Conservation (phyloP, 495 filamentous ascomycete genomes). For the Pyrenula aspistea region DNA sequence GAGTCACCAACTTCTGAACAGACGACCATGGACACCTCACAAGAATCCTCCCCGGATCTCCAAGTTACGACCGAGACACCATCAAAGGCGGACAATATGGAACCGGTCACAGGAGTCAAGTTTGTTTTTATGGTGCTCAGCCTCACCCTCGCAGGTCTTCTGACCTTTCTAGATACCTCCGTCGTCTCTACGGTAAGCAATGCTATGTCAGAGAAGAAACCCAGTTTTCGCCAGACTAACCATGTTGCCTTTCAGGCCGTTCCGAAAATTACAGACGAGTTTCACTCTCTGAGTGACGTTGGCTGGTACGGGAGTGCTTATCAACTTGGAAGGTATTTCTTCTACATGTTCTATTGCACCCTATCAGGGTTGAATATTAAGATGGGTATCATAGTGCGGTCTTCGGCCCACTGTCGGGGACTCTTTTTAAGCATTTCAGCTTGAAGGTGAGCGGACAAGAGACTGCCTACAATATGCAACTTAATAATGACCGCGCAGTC, state of each 20-base stretch:
- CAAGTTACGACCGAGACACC: neutral
- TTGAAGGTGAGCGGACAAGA: slow-evolving; percentile 18
- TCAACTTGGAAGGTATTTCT: slow-evolving; percentile 22
- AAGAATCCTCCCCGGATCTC: neutral
- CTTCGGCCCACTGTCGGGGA: slow-evolving; percentile 33
- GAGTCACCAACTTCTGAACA: neutral
- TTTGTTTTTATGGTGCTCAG: neutral
- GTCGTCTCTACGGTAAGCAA: slow-evolving; percentile 34
- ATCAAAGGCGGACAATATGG: neutral
- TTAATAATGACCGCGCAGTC: slow-evolving; percentile 4
- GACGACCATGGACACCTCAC: neutral
- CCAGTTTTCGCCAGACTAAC: slow-evolving; percentile 1
- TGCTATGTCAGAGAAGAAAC: neutral
- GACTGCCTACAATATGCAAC: neutral
- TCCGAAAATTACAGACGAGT: slow-evolving; percentile 27
- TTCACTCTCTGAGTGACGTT: slow-evolving; percentile 27
- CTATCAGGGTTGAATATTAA: neutral
- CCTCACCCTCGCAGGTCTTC: slow-evolving; percentile 19
- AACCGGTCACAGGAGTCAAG: neutral
- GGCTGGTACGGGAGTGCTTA: slow-evolving; percentile 37
- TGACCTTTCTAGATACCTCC: slow-evolving; percentile 37
- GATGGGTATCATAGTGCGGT: slow-evolving; percentile 16
- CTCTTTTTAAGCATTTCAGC: slow-evolving; percentile 30
- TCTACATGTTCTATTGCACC: neutral
- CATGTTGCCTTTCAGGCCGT: slow-evolving; percentile 14